Conservation (phyloP, 23 red algal species). For the Chondrus crispus region DNA sequence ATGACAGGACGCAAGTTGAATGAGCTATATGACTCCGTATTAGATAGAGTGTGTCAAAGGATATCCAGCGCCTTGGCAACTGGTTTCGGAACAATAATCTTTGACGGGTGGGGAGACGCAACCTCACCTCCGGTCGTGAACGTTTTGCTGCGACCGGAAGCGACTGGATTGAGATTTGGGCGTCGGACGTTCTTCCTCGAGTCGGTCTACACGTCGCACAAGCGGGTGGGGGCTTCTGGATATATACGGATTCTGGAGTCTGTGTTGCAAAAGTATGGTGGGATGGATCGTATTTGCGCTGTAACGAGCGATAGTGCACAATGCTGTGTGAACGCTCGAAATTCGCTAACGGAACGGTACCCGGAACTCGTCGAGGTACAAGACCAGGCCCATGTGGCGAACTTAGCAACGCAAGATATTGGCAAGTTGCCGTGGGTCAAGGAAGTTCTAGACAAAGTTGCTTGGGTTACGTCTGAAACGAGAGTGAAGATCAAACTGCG, state of each 20-base stretch:
- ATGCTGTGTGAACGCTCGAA: not conserved
- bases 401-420: constrained; percentile 1
- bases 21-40: no score
- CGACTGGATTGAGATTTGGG: not conserved
- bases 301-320: constrained; percentile 14
- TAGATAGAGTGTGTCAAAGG: not conserved
- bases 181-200: constrained; percentile 17
- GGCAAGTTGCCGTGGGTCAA: constrained; percentile 6
- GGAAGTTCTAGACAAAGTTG: not conserved
- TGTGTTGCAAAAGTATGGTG: not conserved
- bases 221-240: not conserved
- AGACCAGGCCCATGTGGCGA: not conserved
- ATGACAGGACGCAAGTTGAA: no score
- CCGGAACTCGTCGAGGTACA: not conserved
- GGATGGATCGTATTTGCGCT: constrained; percentile 14
- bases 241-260: constrained; percentile 21
- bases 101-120: not conserved
- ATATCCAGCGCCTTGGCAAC: not conserved
- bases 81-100: constrained; percentile 18
- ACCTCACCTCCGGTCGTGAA: not conserved
- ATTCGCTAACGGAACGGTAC: not conserved
- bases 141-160: constrained; percentile 5
- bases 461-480: not conserved
- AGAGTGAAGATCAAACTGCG: not conserved
- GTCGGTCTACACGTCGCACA: not conserved